Evolutionary conservation across 2,329 filamentous ascomycete genomes (phyloP), one percentile per base, ranked within the genome.

Genomic region (Mariannaea elegans): DNA sequence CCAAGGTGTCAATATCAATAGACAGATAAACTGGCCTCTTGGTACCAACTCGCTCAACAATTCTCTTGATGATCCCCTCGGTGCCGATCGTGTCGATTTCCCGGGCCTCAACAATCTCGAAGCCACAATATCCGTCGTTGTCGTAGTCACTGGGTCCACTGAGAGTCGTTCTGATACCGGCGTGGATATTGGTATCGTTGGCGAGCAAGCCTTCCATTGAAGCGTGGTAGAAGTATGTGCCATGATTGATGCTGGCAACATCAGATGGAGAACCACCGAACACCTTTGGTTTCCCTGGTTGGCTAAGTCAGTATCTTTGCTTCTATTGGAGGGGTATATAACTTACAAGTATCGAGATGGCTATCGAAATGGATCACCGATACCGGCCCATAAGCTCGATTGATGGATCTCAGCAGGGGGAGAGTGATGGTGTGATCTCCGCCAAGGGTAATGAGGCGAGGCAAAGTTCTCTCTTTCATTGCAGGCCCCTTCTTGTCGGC

Each of bases 141-240:
- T 89, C 87, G 72, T 91, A 92, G 71, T 91, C 89, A 64, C 87
- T 87, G 21, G 81, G 78, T 10, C 88, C 88, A 0, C 86, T 87
- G 1, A 96, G 80, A 1, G 91, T 95, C 0, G 92, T 95, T 56
- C 92, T 87, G 74, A 96, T 95, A 36, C 92, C 92, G 14, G 91
- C 92, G 74, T 96, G 92, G 76, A 96, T 93, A 77, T 93, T 94
- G 66, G 87, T 90, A 79, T 95, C 91, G 72, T 95, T 96, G 63
- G 83, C 83, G 18, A 96, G 81, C 14, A 95, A 81, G 3, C 92
- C 92, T 73, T 95, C 91, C 77, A 88, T 86, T 1, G 89, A 79
- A 0, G 92, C 92, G 73, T 94, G 91, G 78, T 90, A 95, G 78
- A 96, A 96, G 80, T 95, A 95, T 1, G 92, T 95, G 39, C 92